Base-by-base conservation (phyloP, 2,329 filamentous ascomycete species). In the Curvularia sp. region DNA sequence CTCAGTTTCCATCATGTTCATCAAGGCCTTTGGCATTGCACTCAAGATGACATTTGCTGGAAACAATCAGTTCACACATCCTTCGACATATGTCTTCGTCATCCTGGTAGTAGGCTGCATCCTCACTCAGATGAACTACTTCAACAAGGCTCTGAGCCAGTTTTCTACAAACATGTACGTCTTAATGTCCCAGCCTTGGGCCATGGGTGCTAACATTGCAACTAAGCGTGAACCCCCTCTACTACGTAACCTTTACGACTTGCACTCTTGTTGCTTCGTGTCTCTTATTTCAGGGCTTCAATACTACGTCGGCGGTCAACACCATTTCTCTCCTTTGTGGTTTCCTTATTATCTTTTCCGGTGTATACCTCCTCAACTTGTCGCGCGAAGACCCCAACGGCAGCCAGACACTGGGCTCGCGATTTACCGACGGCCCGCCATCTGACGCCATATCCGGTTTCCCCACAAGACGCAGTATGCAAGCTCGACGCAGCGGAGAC, bases 111-210 rank as follows among this genome's bases (percentile, higher is more conserved):
- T 85, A 3, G 92, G 97, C 64, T 99, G 95, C 82, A 98, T 99
- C 74, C 78, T 99, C 67, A 97, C 93, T 8, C 95, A 99, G 83
- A 98, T 99, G 95, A 99, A 99, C 79, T 99, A 99, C 79, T 97
- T 99, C 80, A 99, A 99, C 84, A 99, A 99, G 80, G 95, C 95
- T 7, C 82, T 99, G 59, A 96, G 92, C 78, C 93, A 96, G 72
- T 99, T 98, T 80, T 94, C 92, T 28, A 97, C 95, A 30, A 97
- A 96, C 70, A 96, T 99, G 93, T 97, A 85, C 77, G 91, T 82
- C 15, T 9, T 25, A 13, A 25, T 8, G 42, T 50, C 23, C 15
- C 13, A 21, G 21, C 1, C 9, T 30, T 27, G 19, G 25, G 2
- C 18, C 15, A 5, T 19, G 2, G 46, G 10, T 45, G 32, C 55